Base-by-base conservation (phyloP, 768 basidiomycete genomes). In the Kwoniella dejecticola region DNA sequence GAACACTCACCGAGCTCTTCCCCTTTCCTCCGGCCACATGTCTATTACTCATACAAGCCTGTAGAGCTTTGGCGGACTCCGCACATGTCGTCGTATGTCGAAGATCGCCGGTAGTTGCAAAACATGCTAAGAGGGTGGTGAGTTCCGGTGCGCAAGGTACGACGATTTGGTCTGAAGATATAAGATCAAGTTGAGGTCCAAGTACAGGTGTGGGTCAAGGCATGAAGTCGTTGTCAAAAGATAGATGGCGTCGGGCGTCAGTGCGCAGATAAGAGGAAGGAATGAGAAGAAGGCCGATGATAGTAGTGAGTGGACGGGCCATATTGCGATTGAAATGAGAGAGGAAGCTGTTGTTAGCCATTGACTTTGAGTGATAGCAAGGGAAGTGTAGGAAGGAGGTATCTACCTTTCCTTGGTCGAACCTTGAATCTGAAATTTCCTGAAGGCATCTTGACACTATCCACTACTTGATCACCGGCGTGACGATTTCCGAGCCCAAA, bases 91-190 rank as follows among this genome's bases (percentile, higher is more conserved):
- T 58, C 10, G 63, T 68, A 31, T 69, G 63, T 50, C 70, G 44
- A 10, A 76, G 44, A 52, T 77, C 77, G 4, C 73, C 75, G 3
- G 68, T 68, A 6, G 72, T 68, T 2, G 77, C 77, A 65, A 79
- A 77, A 60, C 77, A 79, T 33, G 72, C 72, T 8, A 79, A 62
- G 24, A 79, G 71, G 27, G 72, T 57, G 26, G 70, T 62, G n/a
- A 79, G 62, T 59, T 72, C 74, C n/a, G 70, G 54, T 17, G 67
- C 67, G 60, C 77, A 79, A 2, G 55, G 61, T 23, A 62, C 53
- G 38, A 56, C 27, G 13, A 62, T 55, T 38, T 52, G 61, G 46
- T 62, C 60, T 62, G 52, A 44, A 2, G 11, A 0, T 5, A 15
- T 33, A 40, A 17, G 27, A 13, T 7, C 4, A 47, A 7, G 19